Base-by-base conservation (phyloP, 2,329 filamentous ascomycete genomes). In the Fusarium devonianum region DNA sequence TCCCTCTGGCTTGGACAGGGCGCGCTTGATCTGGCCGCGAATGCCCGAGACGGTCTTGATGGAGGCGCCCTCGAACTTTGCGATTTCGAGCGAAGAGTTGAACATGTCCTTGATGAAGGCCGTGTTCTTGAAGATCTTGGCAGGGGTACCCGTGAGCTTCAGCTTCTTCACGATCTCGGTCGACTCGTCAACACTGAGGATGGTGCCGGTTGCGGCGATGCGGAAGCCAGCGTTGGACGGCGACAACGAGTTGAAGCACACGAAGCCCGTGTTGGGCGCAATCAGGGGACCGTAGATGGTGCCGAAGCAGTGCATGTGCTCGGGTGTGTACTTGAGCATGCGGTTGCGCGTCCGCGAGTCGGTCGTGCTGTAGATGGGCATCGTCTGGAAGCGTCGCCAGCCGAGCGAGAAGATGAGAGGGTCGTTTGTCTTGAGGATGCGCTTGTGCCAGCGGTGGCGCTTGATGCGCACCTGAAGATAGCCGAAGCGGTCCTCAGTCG, bases 101-200 rank as follows among this genome's bases (percentile, higher is more conserved):
- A 99, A 99, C 94, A 99, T 99, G 75, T 96, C 91, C 73, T 94
- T 95, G 76, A 99, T 92, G 71, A 99, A 99, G 28, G 94, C 92
- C 0, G 94, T 99, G 77, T 99, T 99, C 75, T 96, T 96, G 84
- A 95, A 97, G 73, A 97, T 95, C 77, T 97, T 97, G 82, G 94
- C 95, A 1, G 94, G 92, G 36, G 85, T 81, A 52, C 94, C 94
- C 0, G 92, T 97, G 37, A 99, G 83, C 74, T 99, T 99, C 68
- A 99, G 86, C 80, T 99, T 99, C 83, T 99, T 99, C 72, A 99
- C 94, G 60, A 99, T 97, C 71, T 99, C 94, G 3, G 90, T 92
- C 29, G 88, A 90, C 74, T 97, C 92, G 69, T 99, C 94, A 14
- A 99, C 94, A 67, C 88, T 92, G 58, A 97, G 78, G 4, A 99